Conservation (phyloP, 306 rosid species). For the Cyclanthera cordifolia region DNA sequence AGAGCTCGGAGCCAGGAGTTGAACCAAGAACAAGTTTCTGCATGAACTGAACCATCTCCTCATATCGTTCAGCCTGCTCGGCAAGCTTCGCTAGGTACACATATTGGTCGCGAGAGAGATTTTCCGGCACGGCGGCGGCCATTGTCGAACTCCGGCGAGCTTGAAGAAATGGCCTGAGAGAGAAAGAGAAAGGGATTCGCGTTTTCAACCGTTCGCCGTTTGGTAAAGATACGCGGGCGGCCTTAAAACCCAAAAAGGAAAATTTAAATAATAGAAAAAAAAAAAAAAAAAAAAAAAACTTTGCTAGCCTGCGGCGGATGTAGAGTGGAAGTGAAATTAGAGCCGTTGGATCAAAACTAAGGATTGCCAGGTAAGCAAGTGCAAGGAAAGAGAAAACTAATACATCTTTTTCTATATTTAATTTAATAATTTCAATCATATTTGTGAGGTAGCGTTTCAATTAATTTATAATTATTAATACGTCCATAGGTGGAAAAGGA, state of each 20-base stretch:
- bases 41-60: slow-evolving; percentile 19
- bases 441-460: slow-evolving; percentile 1
- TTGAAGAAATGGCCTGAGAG: neutral
- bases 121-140: slow-evolving; percentile 16
- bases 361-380: slow-evolving; percentile 1
- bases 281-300: too few species aligned
- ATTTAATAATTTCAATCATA: neutral
- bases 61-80: slow-evolving; percentile 31
- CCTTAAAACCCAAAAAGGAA: slow-evolving; percentile 1
- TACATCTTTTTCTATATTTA: slow-evolving; percentile 1
- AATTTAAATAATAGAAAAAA: too few species aligned
- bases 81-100: slow-evolving; percentile 29
- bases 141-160: slow-evolving; percentile 11
- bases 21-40: slow-evolving; percentile 10
- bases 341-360: neutral
- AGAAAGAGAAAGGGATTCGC: neutral
- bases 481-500: neutral
- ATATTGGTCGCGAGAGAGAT: slow-evolving; percentile 18
- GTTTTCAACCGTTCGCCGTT: neutral
- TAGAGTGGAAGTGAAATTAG: too few species aligned
- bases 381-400: slow-evolving; percentile 1
- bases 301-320: too few species aligned
- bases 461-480: slow-evolving; percentile 7
- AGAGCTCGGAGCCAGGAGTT: slow-evolving; percentile 14
- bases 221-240: slow-evolving; percentile 11